A percentile compares a stretch with the other conserved stretches of the same genome.
Conservation (phyloP, 768 basidiomycete genomes). For the Tricholoma sp. region DNA sequence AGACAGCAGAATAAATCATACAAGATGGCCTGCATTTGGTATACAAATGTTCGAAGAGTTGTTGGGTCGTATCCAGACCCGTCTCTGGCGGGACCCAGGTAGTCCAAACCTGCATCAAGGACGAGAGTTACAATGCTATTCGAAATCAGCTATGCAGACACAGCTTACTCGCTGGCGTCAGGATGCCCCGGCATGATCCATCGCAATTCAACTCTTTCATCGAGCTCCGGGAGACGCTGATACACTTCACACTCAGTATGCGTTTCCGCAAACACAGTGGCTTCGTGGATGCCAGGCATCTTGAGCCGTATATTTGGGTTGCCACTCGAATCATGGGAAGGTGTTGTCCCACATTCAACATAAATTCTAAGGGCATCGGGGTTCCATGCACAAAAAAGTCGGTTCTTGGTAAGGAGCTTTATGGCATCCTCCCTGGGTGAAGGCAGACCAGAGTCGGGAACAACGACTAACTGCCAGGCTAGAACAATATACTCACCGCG, state of each 20-base stretch:
- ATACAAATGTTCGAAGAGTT: constrained; percentile 40
- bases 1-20: constrained; percentile 16
- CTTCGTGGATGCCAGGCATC: constrained; percentile 63
- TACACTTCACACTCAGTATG: constrained; percentile 37
- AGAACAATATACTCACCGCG: constrained; percentile 34
- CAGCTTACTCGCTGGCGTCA: constrained; percentile 28
- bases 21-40: constrained; percentile 38
- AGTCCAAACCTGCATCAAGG: constrained; percentile 25
- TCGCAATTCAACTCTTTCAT: constrained; percentile 43
- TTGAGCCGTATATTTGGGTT: constrained; percentile 51
- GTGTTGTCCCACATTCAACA: constrained; percentile 51
- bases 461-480: neutral
- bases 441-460: neutral
- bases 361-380: constrained; percentile 55
- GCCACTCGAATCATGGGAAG: constrained; percentile 21
- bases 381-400: constrained; percentile 74
- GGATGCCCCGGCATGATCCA: constrained; percentile 51
- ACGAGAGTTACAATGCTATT: neutral
- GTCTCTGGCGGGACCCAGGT: constrained; percentile 26
- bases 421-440: constrained; percentile 54
- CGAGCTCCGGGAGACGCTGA: constrained; percentile 37
- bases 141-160: neutral
- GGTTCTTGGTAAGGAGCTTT: constrained; percentile 38
- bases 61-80: constrained; percentile 39
- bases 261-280: constrained; percentile 49